These are phyloP conservation scores for Pleurotus tuber-regium DNA, from an alignment of 768 basidiomycete species.

Conservation along the genomic window DNA sequence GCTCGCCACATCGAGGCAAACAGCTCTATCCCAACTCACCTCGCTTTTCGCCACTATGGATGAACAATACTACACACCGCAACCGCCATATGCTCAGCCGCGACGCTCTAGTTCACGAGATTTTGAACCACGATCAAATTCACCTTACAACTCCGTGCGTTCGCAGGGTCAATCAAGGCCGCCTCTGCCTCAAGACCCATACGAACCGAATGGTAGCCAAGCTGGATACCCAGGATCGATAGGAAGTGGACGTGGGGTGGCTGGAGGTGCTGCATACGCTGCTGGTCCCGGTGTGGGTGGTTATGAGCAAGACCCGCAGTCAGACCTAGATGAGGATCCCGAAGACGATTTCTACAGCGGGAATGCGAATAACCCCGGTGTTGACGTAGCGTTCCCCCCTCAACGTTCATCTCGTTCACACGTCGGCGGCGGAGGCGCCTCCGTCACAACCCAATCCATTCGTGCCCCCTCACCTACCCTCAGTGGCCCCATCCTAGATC, in stretches of 20 bases:
- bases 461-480: constrained; percentile 68
- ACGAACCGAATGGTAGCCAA: not conserved
- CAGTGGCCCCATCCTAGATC: constrained; percentile 74
- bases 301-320: constrained; percentile 5
- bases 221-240: constrained; percentile 4
- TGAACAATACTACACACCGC: not conserved
- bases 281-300: not conserved
- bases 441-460: constrained; percentile 51
- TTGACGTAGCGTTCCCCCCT: constrained; percentile 26
- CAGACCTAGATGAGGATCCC: constrained; percentile 5
- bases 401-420: constrained; percentile 16
- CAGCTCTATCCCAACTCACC: too few species aligned
- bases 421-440: constrained; percentile 22
- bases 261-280: constrained; percentile 1
- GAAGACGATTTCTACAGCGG: constrained; percentile 46
- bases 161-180: not conserved
- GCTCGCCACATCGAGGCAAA: too few species aligned
- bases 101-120: not conserved
- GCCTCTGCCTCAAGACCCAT: not conserved
- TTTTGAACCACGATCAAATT: not conserved
- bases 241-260: constrained; percentile 1
- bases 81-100: not conserved
- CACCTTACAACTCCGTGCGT: not conserved
- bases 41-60: not conserved
- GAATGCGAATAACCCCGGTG: constrained; percentile 21